Base-by-base conservation (phyloP, 208 protist genomes). In the Trypanosoma rangeli region DNA sequence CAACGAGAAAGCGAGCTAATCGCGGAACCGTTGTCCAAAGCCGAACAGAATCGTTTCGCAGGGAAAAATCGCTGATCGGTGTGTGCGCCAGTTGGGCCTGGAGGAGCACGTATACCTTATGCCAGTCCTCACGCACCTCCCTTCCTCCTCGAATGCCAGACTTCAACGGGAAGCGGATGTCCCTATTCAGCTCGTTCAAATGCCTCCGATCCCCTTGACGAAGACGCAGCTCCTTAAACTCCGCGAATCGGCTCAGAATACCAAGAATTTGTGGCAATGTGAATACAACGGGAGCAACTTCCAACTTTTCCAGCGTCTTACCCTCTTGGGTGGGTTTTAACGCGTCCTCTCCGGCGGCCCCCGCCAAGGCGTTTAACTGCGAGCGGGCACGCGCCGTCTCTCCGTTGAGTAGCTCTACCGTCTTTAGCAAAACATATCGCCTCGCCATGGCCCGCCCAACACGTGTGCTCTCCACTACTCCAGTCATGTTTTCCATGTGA, bases 121-220 rank as follows among this genome's bases (percentile, higher is more conserved):
- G 92, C 92, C 92, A 97, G 50, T 93, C 79, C 68, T 97, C 89
- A 1, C 85, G 80, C 28, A 97, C 90, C 60, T 92, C 87, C 16
- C 89, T 74, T 28, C 87, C 84, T 13, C 87, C 85, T n/a, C 67
- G 56, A 20, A 85, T 78, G 5, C 88, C 87, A 60, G 70, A 85
- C 26, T 87, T 80, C 12, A 95, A 39, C 1, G 88, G 87, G 54
- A 81, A 90, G 48, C 79, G 72, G 22, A 93, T 77, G n/a, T 28
- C 49, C 57, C 87, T 90, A 77, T 95, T 94, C 24, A 95, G 56
- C 63, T 86, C 82, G 80, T 95, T 95, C 37, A 97, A 71, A 15
- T 82, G 85, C 28, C 80, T 85, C 18, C 79, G 68, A 66, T 97
- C 92, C 31, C 92, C 92, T 62, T 91, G 80, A 2, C 92, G 92